These are phyloP conservation scores for Backusella liffmaniae DNA, from an alignment of 192 early-diverging fungal genomes.

Conservation along the genomic window DNA sequence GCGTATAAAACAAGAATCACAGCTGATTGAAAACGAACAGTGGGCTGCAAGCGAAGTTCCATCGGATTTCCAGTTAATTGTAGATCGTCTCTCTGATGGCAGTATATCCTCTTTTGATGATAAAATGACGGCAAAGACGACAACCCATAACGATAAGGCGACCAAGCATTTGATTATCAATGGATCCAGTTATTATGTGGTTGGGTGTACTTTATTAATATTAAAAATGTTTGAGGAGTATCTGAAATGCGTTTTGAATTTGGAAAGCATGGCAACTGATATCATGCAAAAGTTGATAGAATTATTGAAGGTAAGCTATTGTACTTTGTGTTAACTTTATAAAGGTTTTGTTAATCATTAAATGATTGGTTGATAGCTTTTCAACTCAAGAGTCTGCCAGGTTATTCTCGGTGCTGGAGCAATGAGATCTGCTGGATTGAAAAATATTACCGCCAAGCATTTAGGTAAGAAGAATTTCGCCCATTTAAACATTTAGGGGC, in stretches of 20 bases:
- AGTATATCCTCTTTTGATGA: slow-evolving; percentile 35
- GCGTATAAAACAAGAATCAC: slow-evolving; percentile 79
- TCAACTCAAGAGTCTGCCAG: slow-evolving; percentile 95
- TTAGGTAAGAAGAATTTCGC: slow-evolving; percentile 52
- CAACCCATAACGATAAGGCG: slow-evolving; percentile 13
- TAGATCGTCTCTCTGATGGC: slow-evolving; percentile 65
- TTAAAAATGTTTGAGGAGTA: slow-evolving; percentile 94
- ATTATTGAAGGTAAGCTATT: slow-evolving; percentile 64
- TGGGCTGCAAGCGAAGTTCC: slow-evolving; percentile 95
- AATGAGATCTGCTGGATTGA: slow-evolving; percentile 93
- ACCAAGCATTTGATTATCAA: slow-evolving; percentile 74
- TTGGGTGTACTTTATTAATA: slow-evolving; percentile 85
- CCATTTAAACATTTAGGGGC: background rate
- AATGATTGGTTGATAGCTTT: slow-evolving; percentile 54
- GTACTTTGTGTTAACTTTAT: background rate
- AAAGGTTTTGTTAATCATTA: background rate
- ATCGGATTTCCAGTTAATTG: slow-evolving; percentile 87
- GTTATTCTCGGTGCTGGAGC: slow-evolving; percentile 98
- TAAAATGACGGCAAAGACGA: slow-evolving; percentile 17
- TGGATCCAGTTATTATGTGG: slow-evolving; percentile 80
- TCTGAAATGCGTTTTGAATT: slow-evolving; percentile 76
- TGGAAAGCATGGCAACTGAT: slow-evolving; percentile 78
- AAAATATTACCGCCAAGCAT: slow-evolving; percentile 97
- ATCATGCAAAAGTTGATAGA: slow-evolving; percentile 89
- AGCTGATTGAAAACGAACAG: slow-evolving; percentile 94